phyloP scores from a whole-genome alignment of 257 asterid genomes.

The Solanum tarapatanum region DNA sequence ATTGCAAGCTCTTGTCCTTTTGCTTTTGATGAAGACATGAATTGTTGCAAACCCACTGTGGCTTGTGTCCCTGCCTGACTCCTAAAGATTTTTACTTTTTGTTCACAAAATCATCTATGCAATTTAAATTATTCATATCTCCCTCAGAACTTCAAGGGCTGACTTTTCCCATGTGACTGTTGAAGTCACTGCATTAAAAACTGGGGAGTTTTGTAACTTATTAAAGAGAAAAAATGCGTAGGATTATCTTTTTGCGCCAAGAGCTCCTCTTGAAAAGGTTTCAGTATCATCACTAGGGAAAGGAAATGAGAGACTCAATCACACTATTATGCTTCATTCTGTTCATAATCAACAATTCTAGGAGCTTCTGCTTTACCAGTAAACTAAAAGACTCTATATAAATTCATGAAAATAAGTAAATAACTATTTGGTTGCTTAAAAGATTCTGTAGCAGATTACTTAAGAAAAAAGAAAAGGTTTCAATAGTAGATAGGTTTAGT shows the following conservation, averaged over 20 bases:
- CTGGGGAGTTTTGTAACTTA: background rate
- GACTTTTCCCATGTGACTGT: background rate
- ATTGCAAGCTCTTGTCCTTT: background rate
- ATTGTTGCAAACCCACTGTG: background rate
- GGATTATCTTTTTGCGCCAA: background rate
- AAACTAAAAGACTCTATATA: background rate
- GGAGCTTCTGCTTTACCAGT: background rate
- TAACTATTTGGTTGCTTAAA: background rate
- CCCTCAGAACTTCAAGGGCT: background rate
- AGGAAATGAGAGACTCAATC: background rate
- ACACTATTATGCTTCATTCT: background rate
- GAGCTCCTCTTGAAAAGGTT: background rate
- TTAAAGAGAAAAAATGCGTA: too few species aligned
- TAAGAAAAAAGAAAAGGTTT: background rate
- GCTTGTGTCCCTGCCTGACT: background rate
- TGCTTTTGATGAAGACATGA: background rate
- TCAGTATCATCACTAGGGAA: background rate
- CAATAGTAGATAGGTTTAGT: background rate
- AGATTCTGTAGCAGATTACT: background rate
- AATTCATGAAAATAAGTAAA: background rate
- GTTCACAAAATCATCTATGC: background rate
- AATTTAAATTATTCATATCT: background rate
- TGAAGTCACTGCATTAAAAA: background rate
- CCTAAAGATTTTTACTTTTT: background rate
- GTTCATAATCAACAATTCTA: background rate